phyloP scores from a whole-genome alignment of 2,329 filamentous ascomycete genomes.

The Ophiostoma sp. region DNA sequence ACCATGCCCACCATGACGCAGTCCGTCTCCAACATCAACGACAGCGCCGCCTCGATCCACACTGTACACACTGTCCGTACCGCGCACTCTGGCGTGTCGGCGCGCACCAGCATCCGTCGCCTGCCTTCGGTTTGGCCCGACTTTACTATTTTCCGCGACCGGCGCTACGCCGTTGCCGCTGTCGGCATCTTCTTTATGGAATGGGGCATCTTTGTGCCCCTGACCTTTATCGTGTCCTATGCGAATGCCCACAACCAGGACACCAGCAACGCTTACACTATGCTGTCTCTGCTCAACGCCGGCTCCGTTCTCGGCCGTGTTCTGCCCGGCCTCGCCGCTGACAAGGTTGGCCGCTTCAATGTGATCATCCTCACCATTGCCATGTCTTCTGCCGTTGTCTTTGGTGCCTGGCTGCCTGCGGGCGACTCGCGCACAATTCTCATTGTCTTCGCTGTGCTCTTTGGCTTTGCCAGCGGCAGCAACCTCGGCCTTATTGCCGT shows the following conservation, averaged over 20 bases:
- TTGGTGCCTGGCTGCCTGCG: slow-evolving; percentile 66
- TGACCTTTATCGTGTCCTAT: slow-evolving; percentile 72
- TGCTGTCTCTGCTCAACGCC: slow-evolving; percentile 76
- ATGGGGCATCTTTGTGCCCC: slow-evolving; percentile 65
- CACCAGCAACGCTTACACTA: slow-evolving; percentile 59
- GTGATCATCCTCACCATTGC: slow-evolving; percentile 64
- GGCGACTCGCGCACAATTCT: slow-evolving; percentile 50
- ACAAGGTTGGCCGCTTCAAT: slow-evolving; percentile 75
- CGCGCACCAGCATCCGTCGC: slow-evolving; percentile 10
- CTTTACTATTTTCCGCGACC: slow-evolving; percentile 55
- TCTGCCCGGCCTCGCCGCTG: slow-evolving; percentile 69
- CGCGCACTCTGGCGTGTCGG: slow-evolving; percentile 40
- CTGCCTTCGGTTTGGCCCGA: slow-evolving; percentile 47
- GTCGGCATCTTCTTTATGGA: slow-evolving; percentile 64
- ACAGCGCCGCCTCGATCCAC: slow-evolving; percentile 8
- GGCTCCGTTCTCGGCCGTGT: slow-evolving; percentile 71
- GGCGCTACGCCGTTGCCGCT: slow-evolving; percentile 55
- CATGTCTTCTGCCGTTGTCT: slow-evolving; percentile 48
- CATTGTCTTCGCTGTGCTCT: slow-evolving; percentile 63
- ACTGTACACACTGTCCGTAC: slow-evolving; percentile 40
- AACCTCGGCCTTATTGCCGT: slow-evolving; percentile 76
- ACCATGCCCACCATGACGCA: slow-evolving; percentile 32
- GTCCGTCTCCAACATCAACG: slow-evolving; percentile 44
- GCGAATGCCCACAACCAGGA: slow-evolving; percentile 57
- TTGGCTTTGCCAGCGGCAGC: slow-evolving; percentile 74